Conservation (phyloP, 2,329 filamentous ascomycete genomes). For the Teratosphaeria epicoccoides region DNA sequence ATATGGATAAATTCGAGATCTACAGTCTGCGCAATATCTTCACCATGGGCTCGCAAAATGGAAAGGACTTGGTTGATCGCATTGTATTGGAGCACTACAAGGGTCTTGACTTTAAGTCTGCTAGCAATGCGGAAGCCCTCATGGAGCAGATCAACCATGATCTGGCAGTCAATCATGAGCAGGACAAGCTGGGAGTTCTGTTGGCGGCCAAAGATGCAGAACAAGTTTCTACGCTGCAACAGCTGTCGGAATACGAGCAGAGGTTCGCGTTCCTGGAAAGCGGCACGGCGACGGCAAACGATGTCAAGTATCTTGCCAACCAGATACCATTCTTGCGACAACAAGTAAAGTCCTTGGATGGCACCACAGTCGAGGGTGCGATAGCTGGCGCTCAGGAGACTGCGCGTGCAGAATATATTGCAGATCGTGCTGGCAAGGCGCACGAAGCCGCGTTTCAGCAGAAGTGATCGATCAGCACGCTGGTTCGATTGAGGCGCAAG, state of each 20-base stretch:
- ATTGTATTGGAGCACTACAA: slow-evolving; percentile 79
- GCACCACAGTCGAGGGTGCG: background rate
- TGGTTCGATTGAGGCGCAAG: too few relatives aligned
- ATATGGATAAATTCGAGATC: slow-evolving; percentile 50
- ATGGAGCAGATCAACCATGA: slow-evolving; percentile 61
- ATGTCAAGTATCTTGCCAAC: background rate
- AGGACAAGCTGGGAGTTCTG: slow-evolving; percentile 60
- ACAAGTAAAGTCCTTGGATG: background rate
- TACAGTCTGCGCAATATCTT: slow-evolving; percentile 73
- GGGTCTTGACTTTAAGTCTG: slow-evolving; percentile 29
- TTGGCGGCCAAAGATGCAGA: slow-evolving; percentile 59
- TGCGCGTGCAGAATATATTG: background rate
- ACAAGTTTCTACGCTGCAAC: slow-evolving; percentile 60
- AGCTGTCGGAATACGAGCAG: slow-evolving; percentile 35
- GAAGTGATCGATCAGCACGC: background rate
- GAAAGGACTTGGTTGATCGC: slow-evolving; percentile 58
- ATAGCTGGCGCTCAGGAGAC: background rate
- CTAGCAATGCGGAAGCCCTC: slow-evolving; percentile 39
- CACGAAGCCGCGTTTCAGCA: background rate
- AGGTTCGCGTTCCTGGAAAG: background rate
- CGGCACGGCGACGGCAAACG: background rate
- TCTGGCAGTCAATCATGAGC: slow-evolving; percentile 64
- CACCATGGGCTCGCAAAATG: slow-evolving; percentile 33
- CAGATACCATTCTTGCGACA: background rate
- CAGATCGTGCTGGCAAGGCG: background rate